Evolutionary conservation across 2,329 filamentous ascomycete species (phyloP).

Genomic region (Sclerotinia trifoliorum): DNA sequence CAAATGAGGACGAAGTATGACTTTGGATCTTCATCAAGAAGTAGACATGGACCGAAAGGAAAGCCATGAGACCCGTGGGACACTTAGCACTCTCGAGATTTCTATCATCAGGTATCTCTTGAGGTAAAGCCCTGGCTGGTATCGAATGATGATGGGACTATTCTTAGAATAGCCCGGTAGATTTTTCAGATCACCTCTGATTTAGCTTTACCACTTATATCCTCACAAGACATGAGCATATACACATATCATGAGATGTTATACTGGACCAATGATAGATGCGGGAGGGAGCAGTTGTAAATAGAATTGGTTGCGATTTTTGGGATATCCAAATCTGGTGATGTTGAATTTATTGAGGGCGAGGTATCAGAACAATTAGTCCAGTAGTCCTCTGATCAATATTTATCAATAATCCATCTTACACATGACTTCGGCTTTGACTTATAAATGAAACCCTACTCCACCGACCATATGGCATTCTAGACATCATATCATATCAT

Average conservation of each 20-base stretch:
- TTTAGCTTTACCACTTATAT: conserved; percentile 1
- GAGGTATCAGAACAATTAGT: not conserved
- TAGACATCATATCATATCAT: not conserved
- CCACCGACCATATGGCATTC: not conserved
- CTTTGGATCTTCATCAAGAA: not conserved
- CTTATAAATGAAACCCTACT: not conserved
- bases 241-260: conserved; percentile 26
- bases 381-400: not conserved
- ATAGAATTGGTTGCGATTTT: not conserved
- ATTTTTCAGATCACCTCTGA: not conserved
- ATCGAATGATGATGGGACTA: not conserved
- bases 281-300: not conserved
- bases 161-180: not conserved
- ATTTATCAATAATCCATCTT: not conserved
- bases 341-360: not conserved
- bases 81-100: not conserved
- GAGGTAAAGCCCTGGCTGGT: not conserved
- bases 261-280: not conserved
- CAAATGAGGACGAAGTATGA: not conserved
- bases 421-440: not conserved
- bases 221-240: conserved; percentile 23
- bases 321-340: not conserved
- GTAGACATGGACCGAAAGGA: not conserved
- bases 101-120: not conserved
- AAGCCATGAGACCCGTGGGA: not conserved